Base-by-base conservation (phyloP, 108 stramenopile genomes). In the Skeletonema menzelii region DNA sequence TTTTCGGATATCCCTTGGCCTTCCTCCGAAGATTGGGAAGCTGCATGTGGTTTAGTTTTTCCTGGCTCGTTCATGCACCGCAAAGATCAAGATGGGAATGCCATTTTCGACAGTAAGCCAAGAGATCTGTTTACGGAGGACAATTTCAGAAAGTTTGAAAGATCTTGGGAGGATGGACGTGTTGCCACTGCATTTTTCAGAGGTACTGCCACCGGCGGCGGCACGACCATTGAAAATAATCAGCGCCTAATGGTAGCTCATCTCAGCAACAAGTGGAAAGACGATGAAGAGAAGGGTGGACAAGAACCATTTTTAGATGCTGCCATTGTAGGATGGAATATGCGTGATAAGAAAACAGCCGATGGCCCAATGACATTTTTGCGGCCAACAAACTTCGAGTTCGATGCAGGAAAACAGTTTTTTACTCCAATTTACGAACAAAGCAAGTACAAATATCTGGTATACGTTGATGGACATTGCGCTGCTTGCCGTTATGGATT, bases 1-100 rank as follows among this genome's bases (percentile, higher is more conserved):
- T 99, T 99, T 73, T 95, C 98, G 0, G 99, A 99, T 72, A 88
- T 99, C 49, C 98, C 99, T 13, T 96, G 97, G 87, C 98, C 98
- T n/a, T 88, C 95, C n/a, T 95, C 97, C 4, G 99, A 99, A 72
- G 99, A 99, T 91, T 99, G 99, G 99, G 99, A 99, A 65, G 97
- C 96, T 44, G 99, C 99, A 6, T 97, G 97, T 31, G 94, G 94
- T 27, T 67, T 71, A 35, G 92, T 96, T 11, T 86, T 86, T 73
- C 91, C 90, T 22, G 88, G 91, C 60, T 92, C 91, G 2, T 91
- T 95, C 57, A 91, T 91, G 55, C 86, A 90, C 57, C 77, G 76
- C 20, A 87, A 88, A 56, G 84, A 91, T 32, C 65, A 73, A 42
- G 84, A 82, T 10, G 93, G 92, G 14, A 83, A 87, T 55, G 86